Conservation (phyloP, 495 filamentous ascomycete species). For the Patellaria atrata region DNA sequence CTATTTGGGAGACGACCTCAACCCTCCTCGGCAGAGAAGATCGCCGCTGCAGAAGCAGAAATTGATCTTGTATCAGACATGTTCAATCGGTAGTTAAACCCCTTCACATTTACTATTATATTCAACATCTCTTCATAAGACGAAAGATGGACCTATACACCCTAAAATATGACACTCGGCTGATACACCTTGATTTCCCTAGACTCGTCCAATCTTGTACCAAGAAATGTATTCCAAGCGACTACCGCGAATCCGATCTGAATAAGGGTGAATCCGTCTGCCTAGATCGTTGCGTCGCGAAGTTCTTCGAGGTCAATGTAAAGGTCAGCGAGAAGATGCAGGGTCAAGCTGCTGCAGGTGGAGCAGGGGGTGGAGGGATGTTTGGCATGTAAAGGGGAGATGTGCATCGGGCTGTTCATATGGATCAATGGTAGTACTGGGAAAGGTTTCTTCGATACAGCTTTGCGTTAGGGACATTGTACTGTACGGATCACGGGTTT, state of each 20-base stretch:
- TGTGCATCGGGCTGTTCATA: not conserved
- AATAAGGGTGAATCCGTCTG: conserved; percentile 98
- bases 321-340: conserved; percentile 82
- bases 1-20: conserved; percentile 70
- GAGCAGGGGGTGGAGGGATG: conserved; percentile 29
- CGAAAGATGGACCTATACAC: no score
- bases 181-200: conserved; percentile 1
- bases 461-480: no score
- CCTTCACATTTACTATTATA: not conserved
- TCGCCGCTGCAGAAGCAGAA: conserved; percentile 85
- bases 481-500: no score
- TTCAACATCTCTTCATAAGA: no score
- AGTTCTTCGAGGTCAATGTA: conserved; percentile 95
- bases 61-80: conserved; percentile 90
- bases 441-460: no score
- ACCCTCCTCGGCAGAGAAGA: conserved; percentile 88
- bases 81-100: conserved; percentile 64
- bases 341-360: conserved; percentile 39
- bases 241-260: conserved; percentile 88
- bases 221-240: conserved; percentile 76
- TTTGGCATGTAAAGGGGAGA: conserved; percentile 37
- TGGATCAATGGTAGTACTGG: no score
- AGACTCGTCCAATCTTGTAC: conserved; percentile 80
- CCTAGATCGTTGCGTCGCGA: conserved; percentile 86
- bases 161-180: no score